Percentiles rank a stretch among this genome's conserved stretches.
Evolutionary conservation across 352 stramenopile genomes (phyloP).

Genomic region (Pythium diclinum): DNA sequence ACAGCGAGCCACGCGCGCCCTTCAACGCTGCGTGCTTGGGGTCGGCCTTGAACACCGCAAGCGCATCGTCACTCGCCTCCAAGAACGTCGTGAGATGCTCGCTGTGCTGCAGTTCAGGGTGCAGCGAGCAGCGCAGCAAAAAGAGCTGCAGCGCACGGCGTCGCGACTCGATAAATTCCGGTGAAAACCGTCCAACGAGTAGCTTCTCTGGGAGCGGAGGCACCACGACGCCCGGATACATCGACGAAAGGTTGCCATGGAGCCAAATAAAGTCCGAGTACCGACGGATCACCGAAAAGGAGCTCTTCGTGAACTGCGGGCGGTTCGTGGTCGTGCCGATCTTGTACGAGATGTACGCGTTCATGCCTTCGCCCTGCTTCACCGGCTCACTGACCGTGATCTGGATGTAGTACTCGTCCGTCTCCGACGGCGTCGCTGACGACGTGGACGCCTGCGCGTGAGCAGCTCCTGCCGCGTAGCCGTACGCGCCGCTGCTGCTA

Average conservation of each 20-base stretch:
- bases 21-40: conserved; percentile 51
- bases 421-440: background rate
- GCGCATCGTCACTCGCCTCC: conserved; percentile 69
- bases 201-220: conserved; percentile 96
- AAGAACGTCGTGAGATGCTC: conserved; percentile 84
- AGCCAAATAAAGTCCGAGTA: conserved; percentile 97
- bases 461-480: background rate
- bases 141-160: conserved; percentile 81
- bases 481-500: background rate
- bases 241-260: conserved; percentile 82
- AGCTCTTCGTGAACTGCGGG: conserved; percentile 79
- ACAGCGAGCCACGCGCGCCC: conserved; percentile 56
- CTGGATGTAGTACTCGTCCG: conserved; percentile 51
- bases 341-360: conserved; percentile 98
- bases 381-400: conserved; percentile 93
- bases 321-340: conserved; percentile 80
- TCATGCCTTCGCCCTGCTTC: conserved; percentile 96
- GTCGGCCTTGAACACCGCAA: conserved; percentile 64
- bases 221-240: conserved; percentile 90
- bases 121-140: conserved; percentile 67
- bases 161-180: conserved; percentile 89
- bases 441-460: background rate
- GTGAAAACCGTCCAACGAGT: conserved; percentile 91
- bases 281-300: conserved; percentile 90
- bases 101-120: conserved; percentile 83